A percentile compares a stretch with the other conserved stretches of the same genome.
Conservation (phyloP, 257 asterid species). For the Linderniella brevidens region DNA sequence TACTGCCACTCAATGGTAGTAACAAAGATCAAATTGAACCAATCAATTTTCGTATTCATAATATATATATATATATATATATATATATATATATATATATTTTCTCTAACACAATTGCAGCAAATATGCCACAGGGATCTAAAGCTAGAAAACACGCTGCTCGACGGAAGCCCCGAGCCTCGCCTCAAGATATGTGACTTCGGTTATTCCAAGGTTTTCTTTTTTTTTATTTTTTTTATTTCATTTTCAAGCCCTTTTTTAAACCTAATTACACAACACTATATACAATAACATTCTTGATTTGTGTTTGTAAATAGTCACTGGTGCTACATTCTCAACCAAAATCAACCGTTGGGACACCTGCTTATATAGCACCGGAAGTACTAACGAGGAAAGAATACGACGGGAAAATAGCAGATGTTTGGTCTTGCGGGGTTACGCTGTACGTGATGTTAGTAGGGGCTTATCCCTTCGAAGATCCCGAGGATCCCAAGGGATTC, state of each 20-base stretch:
- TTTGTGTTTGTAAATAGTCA: constrained; percentile 21
- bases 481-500: constrained; percentile 81
- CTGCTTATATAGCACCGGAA: constrained; percentile 87
- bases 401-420: constrained; percentile 98
- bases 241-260: not conserved
- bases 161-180: constrained; percentile 52
- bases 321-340: constrained; percentile 78
- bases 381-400: constrained; percentile 64
- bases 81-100: no score
- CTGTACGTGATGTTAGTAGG: constrained; percentile 87
- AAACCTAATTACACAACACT: no score
- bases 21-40: not conserved
- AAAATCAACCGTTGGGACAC: constrained; percentile 88
- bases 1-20: constrained; percentile 66
- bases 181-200: constrained; percentile 73
- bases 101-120: constrained; percentile 21
- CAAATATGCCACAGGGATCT: constrained; percentile 78
- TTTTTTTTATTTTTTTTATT: no score
- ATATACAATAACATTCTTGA: no score
- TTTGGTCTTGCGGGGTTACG: constrained; percentile 99
- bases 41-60: not conserved
- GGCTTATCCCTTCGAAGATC: constrained; percentile 90
- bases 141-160: constrained; percentile 63
- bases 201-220: constrained; percentile 58
- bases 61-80: no score